These are phyloP conservation scores for Raphanus hybrid DNA, from an alignment of 441 rosid species.

Conservation along the genomic window DNA sequence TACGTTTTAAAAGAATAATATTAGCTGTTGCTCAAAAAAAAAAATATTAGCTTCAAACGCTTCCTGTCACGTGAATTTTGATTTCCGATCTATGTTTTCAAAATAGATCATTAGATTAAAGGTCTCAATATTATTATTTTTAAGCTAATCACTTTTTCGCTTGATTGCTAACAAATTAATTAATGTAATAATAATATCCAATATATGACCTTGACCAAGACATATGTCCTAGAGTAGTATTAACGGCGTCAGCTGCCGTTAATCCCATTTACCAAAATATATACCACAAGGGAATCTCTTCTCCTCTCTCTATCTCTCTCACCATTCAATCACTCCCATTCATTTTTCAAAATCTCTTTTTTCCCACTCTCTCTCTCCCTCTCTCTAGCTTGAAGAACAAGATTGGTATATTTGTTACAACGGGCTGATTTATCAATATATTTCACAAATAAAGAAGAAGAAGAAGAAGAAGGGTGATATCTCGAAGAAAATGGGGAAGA, in stretches of 20 bases:
- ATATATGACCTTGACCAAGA: conserved; percentile 5
- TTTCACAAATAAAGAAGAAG: not conserved
- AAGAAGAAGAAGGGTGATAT: conserved; percentile 6
- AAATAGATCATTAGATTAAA: not conserved
- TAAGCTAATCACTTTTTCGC: not conserved
- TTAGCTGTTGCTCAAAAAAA: not conserved
- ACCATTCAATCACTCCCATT: conserved; percentile 30
- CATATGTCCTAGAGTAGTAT: conserved; percentile 18
- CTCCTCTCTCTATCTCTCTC: conserved; percentile 19
- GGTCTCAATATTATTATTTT: not conserved
- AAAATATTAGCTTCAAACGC: not conserved
- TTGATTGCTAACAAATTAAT: not conserved
- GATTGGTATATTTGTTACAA: conserved; percentile 40
- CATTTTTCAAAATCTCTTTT: conserved; percentile 24
- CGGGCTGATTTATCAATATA: conserved; percentile 26
- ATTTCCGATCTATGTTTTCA: not conserved
- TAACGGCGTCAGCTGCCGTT: conserved; percentile 45
- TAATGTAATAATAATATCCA: not conserved
- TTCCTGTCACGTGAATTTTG: not conserved
- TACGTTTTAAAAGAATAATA: not conserved
- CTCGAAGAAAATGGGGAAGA: conserved; percentile 67
- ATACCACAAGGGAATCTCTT: conserved; percentile 37
- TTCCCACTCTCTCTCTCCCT: conserved; percentile 13
- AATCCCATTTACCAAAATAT: conserved; percentile 37
- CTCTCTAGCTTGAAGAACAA: conserved; percentile 36